Conservation (phyloP, 192 early-diverging fungal genomes). For the Mortierella claussenii region DNA sequence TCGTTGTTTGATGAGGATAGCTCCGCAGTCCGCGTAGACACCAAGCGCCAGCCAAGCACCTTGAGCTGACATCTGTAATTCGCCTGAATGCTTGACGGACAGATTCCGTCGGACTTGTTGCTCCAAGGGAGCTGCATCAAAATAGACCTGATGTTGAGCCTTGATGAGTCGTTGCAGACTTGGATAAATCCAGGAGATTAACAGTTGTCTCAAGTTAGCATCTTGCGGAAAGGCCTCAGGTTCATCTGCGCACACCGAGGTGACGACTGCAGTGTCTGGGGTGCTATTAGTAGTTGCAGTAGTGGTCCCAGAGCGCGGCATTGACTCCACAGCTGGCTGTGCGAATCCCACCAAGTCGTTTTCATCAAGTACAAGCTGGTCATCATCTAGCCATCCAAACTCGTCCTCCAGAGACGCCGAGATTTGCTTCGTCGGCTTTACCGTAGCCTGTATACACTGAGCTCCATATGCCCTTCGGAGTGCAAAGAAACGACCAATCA, state of each 20-base stretch:
- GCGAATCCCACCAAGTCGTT: conserved; percentile 12
- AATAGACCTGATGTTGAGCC: conserved; percentile 15
- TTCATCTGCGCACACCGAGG: neutral
- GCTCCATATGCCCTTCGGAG: neutral
- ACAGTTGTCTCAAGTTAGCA: neutral
- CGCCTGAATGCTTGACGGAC: neutral
- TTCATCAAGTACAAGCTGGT: conserved; percentile 15
- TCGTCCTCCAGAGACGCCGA: conserved; percentile 9
- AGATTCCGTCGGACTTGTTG: conserved; percentile 1
- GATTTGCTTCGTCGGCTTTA: neutral
- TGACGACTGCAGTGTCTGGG: neutral
- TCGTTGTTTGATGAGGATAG: conserved; percentile 15
- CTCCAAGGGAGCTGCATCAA: neutral
- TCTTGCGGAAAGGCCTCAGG: conserved; percentile 10
- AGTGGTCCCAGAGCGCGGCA: too few species aligned
- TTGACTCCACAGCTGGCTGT: neutral
- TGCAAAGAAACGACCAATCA: conserved; percentile 21
- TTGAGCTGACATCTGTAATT: neutral
- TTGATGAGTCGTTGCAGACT: conserved; percentile 8
- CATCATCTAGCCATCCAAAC: conserved; percentile 28
- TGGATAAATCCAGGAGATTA: conserved; percentile 35
- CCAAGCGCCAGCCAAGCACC: conserved; percentile 2
- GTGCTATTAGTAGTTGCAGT: neutral
- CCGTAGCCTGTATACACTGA: neutral
- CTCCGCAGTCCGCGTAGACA: conserved; percentile 16